Evolutionary conservation across 2,329 filamentous ascomycete genomes (phyloP), one percentile per base, ranked within the genome.

Genomic region (Magnaporthiopsis incrustans): DNA sequence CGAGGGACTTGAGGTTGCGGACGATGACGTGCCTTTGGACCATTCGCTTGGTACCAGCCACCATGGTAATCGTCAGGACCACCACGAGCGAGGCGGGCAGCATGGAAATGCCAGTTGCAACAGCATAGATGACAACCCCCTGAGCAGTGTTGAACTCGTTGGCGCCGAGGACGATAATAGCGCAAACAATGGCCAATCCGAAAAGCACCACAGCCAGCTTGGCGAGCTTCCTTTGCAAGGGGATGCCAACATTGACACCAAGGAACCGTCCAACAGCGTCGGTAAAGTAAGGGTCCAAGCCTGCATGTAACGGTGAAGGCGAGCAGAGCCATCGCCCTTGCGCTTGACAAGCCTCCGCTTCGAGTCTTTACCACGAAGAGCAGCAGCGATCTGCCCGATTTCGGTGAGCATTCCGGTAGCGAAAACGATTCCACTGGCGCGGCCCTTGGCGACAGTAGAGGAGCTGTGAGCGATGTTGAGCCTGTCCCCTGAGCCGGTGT

Each of bases 61-160:
- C 82, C 78, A 89, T 87, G 4, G 86, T 89, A 63, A 89, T 88
- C 2, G 86, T 89, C 35, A 89, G 74, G 3, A 89, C 86, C 5
- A 87, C 85, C 50, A 89, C 85, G 59, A 89, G 76, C 53, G 82
- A 84, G 4, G 83, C 85, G 0, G 85, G 85, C 68, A 88, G 85
- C 82, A 87, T 87, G 35, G 80, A 82, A 25, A 87, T 73, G 26
- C 81, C 82, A 1, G 81, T 83, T 0, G 83, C 83, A 10, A 87
- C 84, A 2, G 84, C 85, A 68, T 87, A 87, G 67, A 88, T 86
- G 65, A 87, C 85, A 65, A 87, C 83, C 68, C 86, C 84, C 38
- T 75, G 77, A 22, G 78, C 75, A 59, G 75, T 73, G 10, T 76
- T 74, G 70, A 83, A 84, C 3, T 77, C 68, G 71, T 87, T 89